Conservation (phyloP, 1,284 basidiomycete genomes). For the Tilletia indica region DNA sequence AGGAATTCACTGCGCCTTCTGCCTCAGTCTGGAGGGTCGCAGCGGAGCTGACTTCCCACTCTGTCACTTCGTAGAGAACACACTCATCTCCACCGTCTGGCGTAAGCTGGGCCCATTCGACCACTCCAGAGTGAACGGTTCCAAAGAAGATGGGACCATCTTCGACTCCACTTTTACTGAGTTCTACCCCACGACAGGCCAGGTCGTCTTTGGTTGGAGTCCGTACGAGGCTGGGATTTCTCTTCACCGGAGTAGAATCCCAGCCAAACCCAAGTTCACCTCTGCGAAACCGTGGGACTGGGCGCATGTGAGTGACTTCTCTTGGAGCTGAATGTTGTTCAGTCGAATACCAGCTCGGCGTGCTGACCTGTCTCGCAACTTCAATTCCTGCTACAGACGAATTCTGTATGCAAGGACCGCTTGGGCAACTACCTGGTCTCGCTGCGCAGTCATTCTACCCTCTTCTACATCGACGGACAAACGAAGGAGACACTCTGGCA, state of each 20-base stretch:
- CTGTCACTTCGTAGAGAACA: background rate
- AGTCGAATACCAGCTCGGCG: background rate
- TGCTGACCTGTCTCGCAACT: too few relatives aligned
- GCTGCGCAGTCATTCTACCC: slow-evolving; percentile 19
- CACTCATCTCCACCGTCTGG: background rate
- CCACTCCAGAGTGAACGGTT: background rate
- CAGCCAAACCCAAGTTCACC: background rate
- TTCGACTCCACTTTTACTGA: slow-evolving; percentile 1
- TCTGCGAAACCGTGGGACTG: slow-evolving; percentile 5
- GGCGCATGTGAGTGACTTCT: slow-evolving; percentile 9
- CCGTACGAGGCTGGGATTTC: background rate
- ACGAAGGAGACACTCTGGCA: background rate
- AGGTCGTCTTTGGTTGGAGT: slow-evolving; percentile 12
- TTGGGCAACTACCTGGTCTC: slow-evolving; percentile 31
- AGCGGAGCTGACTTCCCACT: too few relatives aligned
- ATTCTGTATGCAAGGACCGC: slow-evolving; percentile 14
- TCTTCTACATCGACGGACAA: slow-evolving; percentile 14
- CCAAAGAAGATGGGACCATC: slow-evolving; percentile 12
- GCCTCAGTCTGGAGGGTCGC: too few relatives aligned
- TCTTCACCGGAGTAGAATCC: background rate
- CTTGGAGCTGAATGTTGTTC: background rate
- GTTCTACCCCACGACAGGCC: background rate
- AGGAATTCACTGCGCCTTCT: too few relatives aligned
- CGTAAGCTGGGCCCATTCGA: slow-evolving; percentile 5
- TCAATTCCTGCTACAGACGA: background rate